Conservation (phyloP, 2,329 filamentous ascomycete species). For the Trichoderma sp. region DNA sequence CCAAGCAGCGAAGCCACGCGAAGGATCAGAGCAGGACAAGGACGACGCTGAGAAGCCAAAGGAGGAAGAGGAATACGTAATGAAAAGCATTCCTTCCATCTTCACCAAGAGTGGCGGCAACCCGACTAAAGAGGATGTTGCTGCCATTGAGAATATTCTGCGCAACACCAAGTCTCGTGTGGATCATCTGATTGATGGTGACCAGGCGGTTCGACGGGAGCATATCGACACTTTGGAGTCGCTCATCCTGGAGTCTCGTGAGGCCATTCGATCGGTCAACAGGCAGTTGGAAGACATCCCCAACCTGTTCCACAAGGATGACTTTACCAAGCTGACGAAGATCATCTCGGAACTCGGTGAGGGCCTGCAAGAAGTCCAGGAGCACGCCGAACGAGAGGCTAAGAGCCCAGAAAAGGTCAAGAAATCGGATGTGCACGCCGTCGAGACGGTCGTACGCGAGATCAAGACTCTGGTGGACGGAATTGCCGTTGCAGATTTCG, state of each 20-base stretch:
- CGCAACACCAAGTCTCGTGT: constrained; percentile 85
- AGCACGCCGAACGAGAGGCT: constrained; percentile 50
- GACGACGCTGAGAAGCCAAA: constrained; percentile 1
- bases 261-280: constrained; percentile 64
- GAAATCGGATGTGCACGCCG: constrained; percentile 77
- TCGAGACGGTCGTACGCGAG: constrained; percentile 79
- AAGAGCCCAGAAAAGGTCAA: constrained; percentile 65
- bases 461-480: constrained; percentile 77
- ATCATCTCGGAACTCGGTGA: constrained; percentile 75
- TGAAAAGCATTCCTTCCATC: constrained; percentile 11
- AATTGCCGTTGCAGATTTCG: constrained; percentile 67
- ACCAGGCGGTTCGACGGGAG: constrained; percentile 65
- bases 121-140: constrained; percentile 70
- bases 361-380: constrained; percentile 71
- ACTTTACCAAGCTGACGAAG: constrained; percentile 72
- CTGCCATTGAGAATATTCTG: constrained; percentile 86
- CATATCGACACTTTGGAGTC: constrained; percentile 65
- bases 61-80: constrained; percentile 44
- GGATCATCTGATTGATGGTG: constrained; percentile 73
- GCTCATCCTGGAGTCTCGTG: constrained; percentile 69
- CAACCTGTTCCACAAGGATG: constrained; percentile 66
- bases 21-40: constrained; percentile 22
- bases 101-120: constrained; percentile 31
- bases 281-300: constrained; percentile 44
- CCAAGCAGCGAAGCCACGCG: not conserved